phyloP scores from a whole-genome alignment of 495 filamentous ascomycete genomes.

The Daldinia loculata region DNA sequence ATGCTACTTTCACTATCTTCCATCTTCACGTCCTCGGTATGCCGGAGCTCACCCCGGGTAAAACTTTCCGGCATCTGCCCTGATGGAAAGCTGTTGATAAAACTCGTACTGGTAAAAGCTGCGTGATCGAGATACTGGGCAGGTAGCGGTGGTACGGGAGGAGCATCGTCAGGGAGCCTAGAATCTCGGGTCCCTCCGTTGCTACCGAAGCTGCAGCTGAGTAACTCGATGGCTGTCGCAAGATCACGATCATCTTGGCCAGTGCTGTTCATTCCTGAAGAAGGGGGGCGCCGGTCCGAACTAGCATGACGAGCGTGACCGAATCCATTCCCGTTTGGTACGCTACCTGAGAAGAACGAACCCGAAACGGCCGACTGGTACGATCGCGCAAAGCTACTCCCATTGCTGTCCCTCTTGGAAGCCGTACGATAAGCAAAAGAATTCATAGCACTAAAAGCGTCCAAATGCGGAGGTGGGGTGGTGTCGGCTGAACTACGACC shows the following conservation, averaged over 20 bases:
- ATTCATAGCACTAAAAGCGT: constrained; percentile 51
- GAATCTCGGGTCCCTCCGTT: constrained; percentile 69
- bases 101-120: constrained; percentile 55
- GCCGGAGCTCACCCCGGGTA: constrained; percentile 55
- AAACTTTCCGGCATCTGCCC: constrained; percentile 61
- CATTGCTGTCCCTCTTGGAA: constrained; percentile 70
- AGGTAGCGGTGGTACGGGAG: constrained; percentile 86
- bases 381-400: constrained; percentile 78
- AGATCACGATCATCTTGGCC: constrained; percentile 80
- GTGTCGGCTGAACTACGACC: constrained; percentile 73
- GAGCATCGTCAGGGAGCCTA: constrained; percentile 76
- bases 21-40: constrained; percentile 70
- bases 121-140: constrained; percentile 69
- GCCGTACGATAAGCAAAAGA: constrained; percentile 57
- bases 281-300: constrained; percentile 66
- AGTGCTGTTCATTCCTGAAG: constrained; percentile 68
- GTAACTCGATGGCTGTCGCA: constrained; percentile 87
- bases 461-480: constrained; percentile 71
- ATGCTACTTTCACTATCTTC: constrained; percentile 70
- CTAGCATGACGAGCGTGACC: constrained; percentile 65
- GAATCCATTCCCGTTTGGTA: constrained; percentile 57
- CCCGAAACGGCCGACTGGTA: constrained; percentile 78
- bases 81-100: constrained; percentile 62
- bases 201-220: constrained; percentile 90
- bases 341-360: constrained; percentile 60